These are phyloP conservation scores for Solanum chilense DNA, from an alignment of 257 asterid genomes.

Conservation along the genomic window DNA sequence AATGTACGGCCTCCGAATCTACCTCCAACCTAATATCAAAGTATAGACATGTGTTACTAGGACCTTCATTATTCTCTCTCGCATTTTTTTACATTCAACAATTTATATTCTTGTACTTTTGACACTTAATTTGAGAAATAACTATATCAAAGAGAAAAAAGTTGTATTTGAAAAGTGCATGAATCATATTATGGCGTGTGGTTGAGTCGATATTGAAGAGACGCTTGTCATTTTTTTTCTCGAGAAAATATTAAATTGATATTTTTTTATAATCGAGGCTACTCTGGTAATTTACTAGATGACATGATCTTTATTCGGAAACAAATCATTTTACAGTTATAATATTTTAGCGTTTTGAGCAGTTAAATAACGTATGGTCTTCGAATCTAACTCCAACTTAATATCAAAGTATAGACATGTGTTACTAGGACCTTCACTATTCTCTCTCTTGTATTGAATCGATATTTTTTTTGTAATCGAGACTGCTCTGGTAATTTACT, in stretches of 20 bases:
- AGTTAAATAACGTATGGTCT: no score
- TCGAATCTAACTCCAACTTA: not conserved
- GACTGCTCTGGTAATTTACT: no score
- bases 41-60: not conserved
- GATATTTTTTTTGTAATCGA: no score
- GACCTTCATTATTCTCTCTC: not conserved
- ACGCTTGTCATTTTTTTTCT: not conserved
- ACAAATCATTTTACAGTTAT: no score
- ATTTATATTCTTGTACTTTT: no score
- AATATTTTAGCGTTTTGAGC: not conserved
- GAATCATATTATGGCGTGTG: not conserved
- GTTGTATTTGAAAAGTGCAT: no score
- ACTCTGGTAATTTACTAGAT: no score
- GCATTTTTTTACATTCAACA: not conserved
- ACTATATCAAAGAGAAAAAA: no score
- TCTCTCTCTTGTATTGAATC: not conserved
- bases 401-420: no score
- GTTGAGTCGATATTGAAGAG: not conserved
- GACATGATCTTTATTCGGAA: no score
- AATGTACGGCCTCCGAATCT: not conserved
- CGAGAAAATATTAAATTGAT: no score
- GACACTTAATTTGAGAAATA: not conserved
- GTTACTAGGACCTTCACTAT: not conserved
- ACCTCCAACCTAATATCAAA: not conserved
- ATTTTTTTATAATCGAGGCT: no score